These are phyloP conservation scores for Eucalyptus curtisii DNA, from an alignment of 345 rosid species.

Conservation along the genomic window DNA sequence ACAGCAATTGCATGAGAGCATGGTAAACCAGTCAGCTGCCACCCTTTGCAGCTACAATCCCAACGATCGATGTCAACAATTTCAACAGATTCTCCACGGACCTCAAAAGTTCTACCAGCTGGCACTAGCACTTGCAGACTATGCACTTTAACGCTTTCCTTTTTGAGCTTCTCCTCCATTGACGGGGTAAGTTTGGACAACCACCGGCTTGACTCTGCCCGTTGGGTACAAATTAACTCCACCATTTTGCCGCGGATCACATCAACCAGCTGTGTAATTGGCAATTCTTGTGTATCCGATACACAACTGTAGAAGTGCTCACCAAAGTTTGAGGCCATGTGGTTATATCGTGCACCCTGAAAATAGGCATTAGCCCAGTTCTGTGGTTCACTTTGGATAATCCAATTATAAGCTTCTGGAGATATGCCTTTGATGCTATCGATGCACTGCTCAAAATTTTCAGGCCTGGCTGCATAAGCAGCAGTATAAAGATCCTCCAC, in stretches of 20 bases:
- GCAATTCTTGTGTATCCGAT: slow-evolving; percentile 75
- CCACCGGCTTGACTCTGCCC: slow-evolving; percentile 44
- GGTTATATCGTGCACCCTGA: slow-evolving; percentile 77
- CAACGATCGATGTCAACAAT: slow-evolving; percentile 54
- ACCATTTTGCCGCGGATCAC: slow-evolving; percentile 58
- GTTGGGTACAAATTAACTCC: slow-evolving; percentile 48
- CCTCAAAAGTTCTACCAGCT: slow-evolving; percentile 68
- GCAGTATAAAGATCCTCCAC: slow-evolving; percentile 72
- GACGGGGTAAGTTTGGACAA: slow-evolving; percentile 58
- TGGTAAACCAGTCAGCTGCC: slow-evolving; percentile 82
- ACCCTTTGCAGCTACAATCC: slow-evolving; percentile 86
- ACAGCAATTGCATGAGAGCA: slow-evolving; percentile 76
- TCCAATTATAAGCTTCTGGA: slow-evolving; percentile 74
- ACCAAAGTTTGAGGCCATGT: slow-evolving; percentile 73
- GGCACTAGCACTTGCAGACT: slow-evolving; percentile 42
- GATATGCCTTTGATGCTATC: slow-evolving; percentile 79
- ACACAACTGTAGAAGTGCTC: slow-evolving; percentile 76
- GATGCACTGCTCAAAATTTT: slow-evolving; percentile 42
- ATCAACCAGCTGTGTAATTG: slow-evolving; percentile 92
- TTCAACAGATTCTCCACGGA: slow-evolving; percentile 67
- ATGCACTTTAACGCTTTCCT: slow-evolving; percentile 38
- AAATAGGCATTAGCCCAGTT: slow-evolving; percentile 89
- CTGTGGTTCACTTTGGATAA: slow-evolving; percentile 68
- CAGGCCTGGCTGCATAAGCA: slow-evolving; percentile 55
- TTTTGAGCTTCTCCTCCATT: slow-evolving; percentile 68